Percentiles rank a stretch among this genome's conserved stretches.
Conservation (phyloP, 2,329 filamentous ascomycete species). For the Colletotrichum destructivum region DNA sequence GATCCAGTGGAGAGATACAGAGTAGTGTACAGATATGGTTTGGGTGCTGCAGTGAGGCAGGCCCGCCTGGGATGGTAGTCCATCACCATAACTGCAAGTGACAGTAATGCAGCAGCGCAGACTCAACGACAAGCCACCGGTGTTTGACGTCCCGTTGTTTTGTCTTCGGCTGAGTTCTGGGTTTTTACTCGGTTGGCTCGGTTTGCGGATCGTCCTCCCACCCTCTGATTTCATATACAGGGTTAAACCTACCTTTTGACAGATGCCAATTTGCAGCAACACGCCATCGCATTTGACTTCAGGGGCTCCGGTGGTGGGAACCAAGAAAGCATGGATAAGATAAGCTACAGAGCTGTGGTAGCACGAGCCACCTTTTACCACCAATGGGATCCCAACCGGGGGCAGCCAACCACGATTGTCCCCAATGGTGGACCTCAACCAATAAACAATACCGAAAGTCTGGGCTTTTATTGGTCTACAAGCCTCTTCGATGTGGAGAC, state of each 20-base stretch:
- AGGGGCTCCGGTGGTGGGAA: background rate
- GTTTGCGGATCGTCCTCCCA: background rate
- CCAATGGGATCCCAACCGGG: too few species aligned
- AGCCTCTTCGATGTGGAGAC: background rate
- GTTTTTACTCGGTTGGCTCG: background rate
- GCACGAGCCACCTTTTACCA: background rate
- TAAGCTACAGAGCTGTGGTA: background rate
- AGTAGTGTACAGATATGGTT: too few species aligned
- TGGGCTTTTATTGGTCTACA: slow-evolving; percentile 1
- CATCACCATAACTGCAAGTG: too few species aligned
- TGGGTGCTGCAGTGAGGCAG: too few species aligned
- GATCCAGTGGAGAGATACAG: background rate
- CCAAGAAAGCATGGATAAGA: background rate
- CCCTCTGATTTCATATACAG: too few species aligned
- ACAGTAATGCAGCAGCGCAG: too few species aligned
- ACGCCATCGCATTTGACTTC: background rate
- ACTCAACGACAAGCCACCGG: too few species aligned
- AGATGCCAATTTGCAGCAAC: background rate
- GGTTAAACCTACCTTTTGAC: background rate
- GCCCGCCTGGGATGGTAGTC: too few species aligned
- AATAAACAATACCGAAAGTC: background rate
- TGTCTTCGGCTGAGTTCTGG: background rate
- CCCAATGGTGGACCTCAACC: background rate
- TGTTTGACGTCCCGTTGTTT: background rate
- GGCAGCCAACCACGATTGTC: background rate